Percentiles rank a stretch among this genome's conserved stretches.
phyloP scores from a whole-genome alignment of 257 asterid genomes.

The Solanum habrochaites region DNA sequence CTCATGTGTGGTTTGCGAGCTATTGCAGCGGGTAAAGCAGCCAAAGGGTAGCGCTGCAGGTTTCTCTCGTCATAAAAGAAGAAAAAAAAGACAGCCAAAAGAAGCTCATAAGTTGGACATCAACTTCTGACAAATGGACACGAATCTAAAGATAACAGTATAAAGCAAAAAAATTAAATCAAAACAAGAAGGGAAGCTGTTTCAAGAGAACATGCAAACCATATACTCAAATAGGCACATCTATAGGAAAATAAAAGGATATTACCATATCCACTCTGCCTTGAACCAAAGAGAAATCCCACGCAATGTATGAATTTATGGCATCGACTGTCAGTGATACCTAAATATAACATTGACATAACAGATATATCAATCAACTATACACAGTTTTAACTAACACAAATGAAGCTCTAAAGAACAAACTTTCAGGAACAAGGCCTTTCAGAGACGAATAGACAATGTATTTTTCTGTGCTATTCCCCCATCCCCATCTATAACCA shows the following conservation, averaged over 20 bases:
- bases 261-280: conserved; percentile 80
- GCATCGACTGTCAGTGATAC: conserved; percentile 70
- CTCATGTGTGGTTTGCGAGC: background rate
- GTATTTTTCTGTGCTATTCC: background rate
- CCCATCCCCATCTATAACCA: background rate
- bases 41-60: background rate
- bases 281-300: conserved; percentile 96
- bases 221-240: background rate
- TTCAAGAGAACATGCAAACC: background rate
- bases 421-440: background rate
- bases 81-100: background rate
- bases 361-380: background rate
- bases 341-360: conserved; percentile 19
- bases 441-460: background rate
- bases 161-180: background rate
- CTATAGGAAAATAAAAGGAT: conserved; percentile 12
- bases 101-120: background rate
- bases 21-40: background rate
- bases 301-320: conserved; percentile 80
- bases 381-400: background rate
- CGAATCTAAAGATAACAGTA: background rate
- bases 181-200: background rate
- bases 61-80: background rate
- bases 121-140: background rate
- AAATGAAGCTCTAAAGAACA: background rate